phyloP scores from a whole-genome alignment of 805 yeast genomes.

The Vanderwaltozyma tropicalis region DNA sequence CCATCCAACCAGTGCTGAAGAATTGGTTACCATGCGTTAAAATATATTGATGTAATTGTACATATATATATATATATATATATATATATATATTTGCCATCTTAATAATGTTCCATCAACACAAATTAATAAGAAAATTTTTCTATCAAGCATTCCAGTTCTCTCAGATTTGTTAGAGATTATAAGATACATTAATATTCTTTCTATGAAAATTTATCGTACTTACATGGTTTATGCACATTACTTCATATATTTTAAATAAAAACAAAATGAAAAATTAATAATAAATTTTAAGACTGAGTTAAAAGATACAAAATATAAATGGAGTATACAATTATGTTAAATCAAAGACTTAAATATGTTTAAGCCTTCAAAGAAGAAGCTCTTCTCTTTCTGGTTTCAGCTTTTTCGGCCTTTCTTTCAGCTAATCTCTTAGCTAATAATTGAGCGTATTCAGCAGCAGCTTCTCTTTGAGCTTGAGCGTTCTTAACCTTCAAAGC shows the following conservation, averaged over 20 bases:
- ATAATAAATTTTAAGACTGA: constrained; percentile 2
- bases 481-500: constrained; percentile 93
- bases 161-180: too few species aligned
- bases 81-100: too few species aligned
- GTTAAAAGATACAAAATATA: constrained; percentile 6
- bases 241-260: neutral
- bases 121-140: too few species aligned
- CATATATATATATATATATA: too few species aligned
- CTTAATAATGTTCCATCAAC: too few species aligned
- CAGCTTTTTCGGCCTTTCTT: constrained; percentile 97
- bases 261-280: neutral
- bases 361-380: constrained; percentile 87
- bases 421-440: constrained; percentile 97
- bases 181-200: too few species aligned
- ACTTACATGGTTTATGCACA: too few species aligned
- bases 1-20: constrained; percentile 98
- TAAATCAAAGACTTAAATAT: constrained; percentile 4
- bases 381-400: constrained; percentile 99
- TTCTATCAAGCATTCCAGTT: too few species aligned
- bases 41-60: too few species aligned
- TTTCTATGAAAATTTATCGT: too few species aligned
- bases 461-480: constrained; percentile 99
- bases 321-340: constrained; percentile 6
- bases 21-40: constrained; percentile 61
- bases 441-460: constrained; percentile 99